phyloP scores from a whole-genome alignment of 1,139 yeast species.

The Yamadazyma epiphylla region DNA sequence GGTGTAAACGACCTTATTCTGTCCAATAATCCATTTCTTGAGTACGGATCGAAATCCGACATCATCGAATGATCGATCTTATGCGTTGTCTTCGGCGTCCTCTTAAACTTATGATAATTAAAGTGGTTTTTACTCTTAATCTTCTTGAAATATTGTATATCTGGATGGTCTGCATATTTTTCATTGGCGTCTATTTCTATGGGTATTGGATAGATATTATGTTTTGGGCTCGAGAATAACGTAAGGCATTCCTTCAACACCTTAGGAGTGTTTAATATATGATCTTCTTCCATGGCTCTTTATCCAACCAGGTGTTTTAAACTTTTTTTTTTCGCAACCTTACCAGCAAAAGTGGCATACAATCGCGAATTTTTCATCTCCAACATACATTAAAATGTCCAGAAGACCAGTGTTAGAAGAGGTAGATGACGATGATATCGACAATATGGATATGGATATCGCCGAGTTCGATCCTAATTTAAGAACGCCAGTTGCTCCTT shows the following conservation, averaged over 20 bases:
- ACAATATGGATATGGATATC: slow-evolving; percentile 87
- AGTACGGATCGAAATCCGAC: slow-evolving; percentile 31
- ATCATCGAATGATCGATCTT: slow-evolving; percentile 13
- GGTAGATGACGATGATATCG: slow-evolving; percentile 84
- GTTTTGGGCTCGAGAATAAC: slow-evolving; percentile 20
- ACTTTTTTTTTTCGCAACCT: no score
- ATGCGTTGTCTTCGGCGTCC: slow-evolving; percentile 9
- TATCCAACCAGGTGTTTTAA: no score
- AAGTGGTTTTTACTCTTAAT: slow-evolving; percentile 36
- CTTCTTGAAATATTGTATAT: slow-evolving; percentile 34
- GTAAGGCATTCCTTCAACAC: slow-evolving; percentile 28
- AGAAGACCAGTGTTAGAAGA: slow-evolving; percentile 79
- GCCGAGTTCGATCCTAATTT: slow-evolving; percentile 83
- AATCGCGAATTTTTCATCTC: slow-evolving; percentile 2
- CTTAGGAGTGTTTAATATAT: slow-evolving; percentile 18
- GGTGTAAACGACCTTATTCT: slow-evolving; percentile 29
- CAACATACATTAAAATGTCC: slow-evolving; percentile 24
- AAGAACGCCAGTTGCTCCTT: slow-evolving; percentile 67
- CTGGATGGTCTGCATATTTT: slow-evolving; percentile 29
- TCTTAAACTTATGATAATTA: slow-evolving; percentile 30
- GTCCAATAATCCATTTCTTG: slow-evolving; percentile 21
- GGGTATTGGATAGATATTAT: slow-evolving; percentile 13
- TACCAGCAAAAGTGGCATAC: no score
- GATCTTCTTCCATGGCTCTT: slow-evolving; percentile 11
- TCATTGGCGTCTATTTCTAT: slow-evolving; percentile 8